Evolutionary conservation across 2,329 filamentous ascomycete species (phyloP).

Genomic region (Amesomyces nigricolor): DNA sequence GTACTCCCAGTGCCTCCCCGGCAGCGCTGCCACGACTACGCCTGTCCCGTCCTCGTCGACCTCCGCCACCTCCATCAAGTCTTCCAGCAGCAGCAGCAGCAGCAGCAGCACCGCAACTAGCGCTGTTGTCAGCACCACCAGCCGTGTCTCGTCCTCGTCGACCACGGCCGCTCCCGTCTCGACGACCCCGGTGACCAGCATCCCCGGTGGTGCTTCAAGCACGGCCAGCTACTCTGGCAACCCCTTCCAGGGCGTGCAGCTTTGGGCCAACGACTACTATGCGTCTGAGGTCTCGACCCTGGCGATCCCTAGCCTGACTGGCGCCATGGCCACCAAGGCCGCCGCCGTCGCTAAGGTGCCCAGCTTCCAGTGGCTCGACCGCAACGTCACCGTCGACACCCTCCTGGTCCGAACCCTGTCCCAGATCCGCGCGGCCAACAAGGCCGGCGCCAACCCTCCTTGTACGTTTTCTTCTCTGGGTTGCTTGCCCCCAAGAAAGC

Average conservation of each 20-base stretch:
- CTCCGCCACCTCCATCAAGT: conserved; percentile 6
- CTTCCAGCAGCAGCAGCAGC: conserved; percentile 9
- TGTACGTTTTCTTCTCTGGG: conserved; percentile 30
- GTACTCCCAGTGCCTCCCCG: conserved; percentile 39
- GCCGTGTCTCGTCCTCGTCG: neutral
- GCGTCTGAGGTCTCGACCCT: conserved; percentile 48
- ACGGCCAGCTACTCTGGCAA: conserved; percentile 47
- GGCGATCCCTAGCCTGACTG: conserved; percentile 58
- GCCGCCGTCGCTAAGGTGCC: conserved; percentile 48
- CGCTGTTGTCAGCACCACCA: neutral
- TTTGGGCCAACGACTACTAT: conserved; percentile 52
- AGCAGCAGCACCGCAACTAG: too few species aligned
- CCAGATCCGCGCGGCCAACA: conserved; percentile 32
- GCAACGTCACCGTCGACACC: conserved; percentile 41
- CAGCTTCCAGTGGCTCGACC: conserved; percentile 50
- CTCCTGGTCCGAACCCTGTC: conserved; percentile 41
- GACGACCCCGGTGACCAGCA: conserved; percentile 24
- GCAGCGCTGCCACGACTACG: conserved; percentile 21
- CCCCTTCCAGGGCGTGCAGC: conserved; percentile 44
- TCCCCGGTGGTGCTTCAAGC: conserved; percentile 30
- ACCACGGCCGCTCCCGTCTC: conserved; percentile 29
- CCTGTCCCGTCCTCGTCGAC: neutral
- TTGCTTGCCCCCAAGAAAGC: neutral
- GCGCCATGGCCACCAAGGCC: conserved; percentile 47
- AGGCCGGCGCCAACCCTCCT: conserved; percentile 34